These are phyloP conservation scores for Tetradesmus obliquus DNA, from an alignment of 139 green algal species.

Conservation along the genomic window DNA sequence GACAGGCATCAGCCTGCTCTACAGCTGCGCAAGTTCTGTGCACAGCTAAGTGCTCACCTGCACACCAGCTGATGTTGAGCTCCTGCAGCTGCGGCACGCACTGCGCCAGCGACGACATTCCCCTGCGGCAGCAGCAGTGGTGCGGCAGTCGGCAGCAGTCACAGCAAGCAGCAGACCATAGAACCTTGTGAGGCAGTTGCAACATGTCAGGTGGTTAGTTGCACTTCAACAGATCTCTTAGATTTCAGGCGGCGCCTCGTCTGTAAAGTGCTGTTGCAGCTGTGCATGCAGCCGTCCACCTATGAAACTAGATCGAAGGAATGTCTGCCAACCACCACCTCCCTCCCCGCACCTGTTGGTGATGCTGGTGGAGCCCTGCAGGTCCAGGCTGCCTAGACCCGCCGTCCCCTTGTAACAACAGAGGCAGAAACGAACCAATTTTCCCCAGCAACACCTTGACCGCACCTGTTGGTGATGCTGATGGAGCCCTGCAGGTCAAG, in stretches of 20 bases:
- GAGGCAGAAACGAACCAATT: no score
- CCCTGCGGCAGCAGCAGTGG: not conserved
- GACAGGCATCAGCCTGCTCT: no score
- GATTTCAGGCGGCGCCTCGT: no score
- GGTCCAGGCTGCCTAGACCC: not conserved
- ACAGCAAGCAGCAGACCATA: not conserved
- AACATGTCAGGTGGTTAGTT: no score
- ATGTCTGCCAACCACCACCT: no score
- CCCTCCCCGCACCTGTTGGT: not conserved
- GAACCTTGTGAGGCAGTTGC: no score
- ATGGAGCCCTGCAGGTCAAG: not conserved
- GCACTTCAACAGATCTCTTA: no score
- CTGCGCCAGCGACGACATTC: not conserved
- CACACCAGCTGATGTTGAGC: not conserved
- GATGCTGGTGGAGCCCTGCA: not conserved
- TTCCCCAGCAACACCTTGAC: no score
- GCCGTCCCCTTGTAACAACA: no score
- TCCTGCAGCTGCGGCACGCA: not conserved
- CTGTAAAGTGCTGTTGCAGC: no score
- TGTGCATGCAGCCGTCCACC: no score
- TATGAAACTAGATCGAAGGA: no score
- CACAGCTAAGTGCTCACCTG: not conserved
- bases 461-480: not conserved
- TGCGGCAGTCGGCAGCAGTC: not conserved
- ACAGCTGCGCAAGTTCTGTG: not conserved